Percentiles rank a stretch among this genome's conserved stretches.
These are phyloP conservation scores for Cinnamomum micranthum DNA, from an alignment of 164 flowering plant species.

Conservation along the genomic window DNA sequence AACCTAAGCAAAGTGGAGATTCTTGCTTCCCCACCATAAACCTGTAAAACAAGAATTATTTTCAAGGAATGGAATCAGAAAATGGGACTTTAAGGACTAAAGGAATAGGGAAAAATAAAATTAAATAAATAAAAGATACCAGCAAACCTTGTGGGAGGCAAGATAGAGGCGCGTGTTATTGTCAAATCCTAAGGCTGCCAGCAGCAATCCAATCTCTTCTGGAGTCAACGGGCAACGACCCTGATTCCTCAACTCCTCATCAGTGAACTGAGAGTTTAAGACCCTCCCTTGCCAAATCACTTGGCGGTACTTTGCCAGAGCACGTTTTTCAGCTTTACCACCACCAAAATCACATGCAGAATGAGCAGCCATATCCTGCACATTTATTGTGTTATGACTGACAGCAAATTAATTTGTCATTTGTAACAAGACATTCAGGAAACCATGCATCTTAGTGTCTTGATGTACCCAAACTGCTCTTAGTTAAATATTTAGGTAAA, in stretches of 20 bases:
- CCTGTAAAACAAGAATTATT: constrained; percentile 39
- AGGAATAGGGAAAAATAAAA: background rate
- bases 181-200: constrained; percentile 90
- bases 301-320: constrained; percentile 91
- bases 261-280: constrained; percentile 90
- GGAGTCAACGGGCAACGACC: constrained; percentile 99
- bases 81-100: background rate
- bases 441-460: background rate
- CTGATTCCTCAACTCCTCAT: constrained; percentile 81
- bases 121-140: background rate
- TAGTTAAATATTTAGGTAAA: background rate
- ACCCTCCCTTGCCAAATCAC: constrained; percentile 94
- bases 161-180: constrained; percentile 88
- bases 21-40: constrained; percentile 97
- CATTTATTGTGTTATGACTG: background rate
- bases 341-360: constrained; percentile 99
- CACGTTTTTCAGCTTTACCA: constrained; percentile 89
- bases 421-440: background rate
- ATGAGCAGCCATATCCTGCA: constrained; percentile 99
- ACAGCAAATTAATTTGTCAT: background rate
- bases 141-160: constrained; percentile 90
- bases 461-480: background rate
- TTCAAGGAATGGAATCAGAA: background rate
- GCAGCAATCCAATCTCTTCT: constrained; percentile 90
- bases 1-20: constrained; percentile 59